A percentile compares a stretch with the other conserved stretches of the same genome.
These are phyloP conservation scores for Melampsora americana DNA, from an alignment of 1,284 basidiomycete genomes.

Conservation along the genomic window DNA sequence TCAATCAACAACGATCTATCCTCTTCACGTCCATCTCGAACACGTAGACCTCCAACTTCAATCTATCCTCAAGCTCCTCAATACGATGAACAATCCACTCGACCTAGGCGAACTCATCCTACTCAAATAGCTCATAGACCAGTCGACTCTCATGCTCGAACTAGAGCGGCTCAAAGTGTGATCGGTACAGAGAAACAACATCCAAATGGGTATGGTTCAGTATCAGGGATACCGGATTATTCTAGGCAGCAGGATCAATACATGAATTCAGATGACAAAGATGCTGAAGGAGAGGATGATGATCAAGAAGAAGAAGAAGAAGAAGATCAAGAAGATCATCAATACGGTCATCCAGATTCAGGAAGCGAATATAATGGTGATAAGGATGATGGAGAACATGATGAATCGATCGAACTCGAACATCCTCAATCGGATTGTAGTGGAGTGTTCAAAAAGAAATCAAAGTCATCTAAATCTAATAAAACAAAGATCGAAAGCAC, in stretches of 20 bases:
- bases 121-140: constrained; percentile 9
- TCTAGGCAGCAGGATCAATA: not conserved
- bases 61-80: too few species aligned
- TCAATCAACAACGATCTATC: too few species aligned
- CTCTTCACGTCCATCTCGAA: too few species aligned
- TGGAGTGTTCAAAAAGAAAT: not conserved
- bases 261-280: constrained; percentile 40
- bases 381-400: constrained; percentile 23
- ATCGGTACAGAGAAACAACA: constrained; percentile 1
- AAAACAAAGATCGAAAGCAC: not conserved
- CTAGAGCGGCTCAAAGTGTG: not conserved
- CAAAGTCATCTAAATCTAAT: not conserved
- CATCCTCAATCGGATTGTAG: not conserved
- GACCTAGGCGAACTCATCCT: not conserved
- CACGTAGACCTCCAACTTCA: too few species aligned
- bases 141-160: not conserved
- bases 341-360: constrained; percentile 19
- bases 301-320: too few species aligned
- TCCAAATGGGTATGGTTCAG: not conserved
- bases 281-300: constrained; percentile 47
- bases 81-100: not conserved
- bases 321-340: constrained; percentile 37
- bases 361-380: constrained; percentile 17
- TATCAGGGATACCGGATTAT: constrained; percentile 11
- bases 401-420: not conserved